Evolutionary conservation across 116 monocot genomes (phyloP).

Genomic region (Dioscorea cayenensis): DNA sequence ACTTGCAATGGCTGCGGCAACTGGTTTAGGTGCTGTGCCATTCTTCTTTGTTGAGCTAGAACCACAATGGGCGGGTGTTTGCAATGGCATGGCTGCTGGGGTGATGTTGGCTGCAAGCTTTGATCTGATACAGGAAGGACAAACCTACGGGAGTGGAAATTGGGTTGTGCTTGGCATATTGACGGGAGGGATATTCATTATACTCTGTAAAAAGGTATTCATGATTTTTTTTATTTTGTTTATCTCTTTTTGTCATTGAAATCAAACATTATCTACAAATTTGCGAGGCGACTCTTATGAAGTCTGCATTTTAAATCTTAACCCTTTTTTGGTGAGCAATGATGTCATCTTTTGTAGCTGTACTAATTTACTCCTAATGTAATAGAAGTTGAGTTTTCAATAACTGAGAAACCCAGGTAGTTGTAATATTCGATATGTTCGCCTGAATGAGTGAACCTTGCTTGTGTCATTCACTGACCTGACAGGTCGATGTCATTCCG

Average conservation of each 20-base stretch:
- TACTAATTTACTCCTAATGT: background rate
- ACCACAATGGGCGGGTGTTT: slow-evolving; percentile 89
- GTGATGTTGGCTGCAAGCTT: slow-evolving; percentile 99
- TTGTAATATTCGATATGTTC: too few relatives aligned
- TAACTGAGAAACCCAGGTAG: too few relatives aligned
- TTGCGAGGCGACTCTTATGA: background rate
- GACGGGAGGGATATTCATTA: slow-evolving; percentile 80
- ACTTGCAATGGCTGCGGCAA: slow-evolving; percentile 94
- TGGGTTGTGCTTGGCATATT: slow-evolving; percentile 86
- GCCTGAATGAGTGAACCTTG: too few relatives aligned
- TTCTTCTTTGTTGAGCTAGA: slow-evolving; percentile 97
- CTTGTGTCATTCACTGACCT: too few relatives aligned
- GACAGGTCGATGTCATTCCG: too few relatives aligned
- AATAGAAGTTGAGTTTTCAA: background rate
- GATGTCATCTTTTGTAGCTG: too few relatives aligned
- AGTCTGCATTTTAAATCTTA: background rate
- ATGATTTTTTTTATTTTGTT: background rate
- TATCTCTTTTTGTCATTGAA: background rate
- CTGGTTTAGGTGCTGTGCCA: slow-evolving; percentile 89
- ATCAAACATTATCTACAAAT: background rate
- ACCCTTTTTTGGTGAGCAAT: too few relatives aligned
- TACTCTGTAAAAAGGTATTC: slow-evolving; percentile 93
- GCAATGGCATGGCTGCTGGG: slow-evolving; percentile 94
- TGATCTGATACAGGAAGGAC: slow-evolving; percentile 97
- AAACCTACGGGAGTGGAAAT: slow-evolving; percentile 54